phyloP scores from a whole-genome alignment of 2,329 filamentous ascomycete species.

The Domatiomyces globalis region DNA sequence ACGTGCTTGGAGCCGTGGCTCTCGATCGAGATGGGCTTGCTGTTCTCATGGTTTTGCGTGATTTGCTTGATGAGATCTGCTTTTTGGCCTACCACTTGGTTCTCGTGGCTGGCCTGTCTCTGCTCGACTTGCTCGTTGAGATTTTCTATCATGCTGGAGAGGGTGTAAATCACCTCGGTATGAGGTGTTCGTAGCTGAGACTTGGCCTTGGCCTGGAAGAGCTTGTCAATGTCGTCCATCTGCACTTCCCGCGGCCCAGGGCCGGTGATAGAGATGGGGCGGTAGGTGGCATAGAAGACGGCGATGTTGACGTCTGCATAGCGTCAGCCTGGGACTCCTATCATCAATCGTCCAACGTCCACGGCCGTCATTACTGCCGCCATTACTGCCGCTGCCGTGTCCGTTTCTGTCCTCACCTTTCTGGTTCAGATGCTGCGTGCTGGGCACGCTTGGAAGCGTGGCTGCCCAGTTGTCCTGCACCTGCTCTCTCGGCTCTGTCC shows the following conservation, averaged over 20 bases:
- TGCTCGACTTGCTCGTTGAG: conserved; percentile 26
- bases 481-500: conserved; percentile 18
- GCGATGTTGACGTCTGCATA: conserved; percentile 66
- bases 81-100: conserved; percentile 44
- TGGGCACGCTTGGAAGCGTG: conserved; percentile 35
- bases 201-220: conserved; percentile 53
- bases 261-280: conserved; percentile 77
- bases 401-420: conserved; percentile 25
- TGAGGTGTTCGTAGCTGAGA: conserved; percentile 34
- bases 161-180: conserved; percentile 51
- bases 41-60: conserved; percentile 24
- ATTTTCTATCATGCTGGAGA: conserved; percentile 35
- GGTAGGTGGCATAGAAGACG: conserved; percentile 89
- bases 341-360: background rate
- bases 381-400: too few relatives aligned
- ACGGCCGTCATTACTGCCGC: background rate
- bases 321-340: conserved; percentile 2
- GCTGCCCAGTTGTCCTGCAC: conserved; percentile 21
- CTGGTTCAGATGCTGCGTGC: conserved; percentile 34
- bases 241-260: conserved; percentile 61
- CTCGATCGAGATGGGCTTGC: conserved; percentile 19
- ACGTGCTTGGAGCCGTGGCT: conserved; percentile 27
- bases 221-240: conserved; percentile 64
- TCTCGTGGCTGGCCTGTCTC: conserved; percentile 39
- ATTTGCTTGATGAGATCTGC: conserved; percentile 24